Evolutionary conservation across 495 filamentous ascomycete genomes (phyloP), one percentile per base, ranked within the genome.

Genomic region (Trichoderma erinaceum): DNA sequence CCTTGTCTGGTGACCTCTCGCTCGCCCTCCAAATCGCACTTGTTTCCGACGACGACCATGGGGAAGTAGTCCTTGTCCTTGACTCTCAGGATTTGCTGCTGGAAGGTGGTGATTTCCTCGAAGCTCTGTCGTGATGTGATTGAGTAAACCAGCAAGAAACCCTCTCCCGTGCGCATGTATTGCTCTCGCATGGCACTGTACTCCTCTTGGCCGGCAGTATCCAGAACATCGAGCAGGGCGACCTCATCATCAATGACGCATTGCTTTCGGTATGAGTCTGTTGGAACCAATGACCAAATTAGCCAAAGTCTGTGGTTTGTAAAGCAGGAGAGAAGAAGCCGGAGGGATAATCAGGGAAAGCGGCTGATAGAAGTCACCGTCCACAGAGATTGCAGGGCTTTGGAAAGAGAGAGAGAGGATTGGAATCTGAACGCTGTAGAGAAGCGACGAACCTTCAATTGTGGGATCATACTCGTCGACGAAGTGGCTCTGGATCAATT

Each of bases 21-120:
- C 79, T 99, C 95, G 72, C 82, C 82, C 71, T 97, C 95, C 76
- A 99, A 82, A 89, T 99, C 95, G 78, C 93, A 97, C 85, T 99
- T 99, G 85, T 99, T 99, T 69, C 91, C 95, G n/a, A 98, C 96
- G 11, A 99, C 92, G 67, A 98, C 97, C 81, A 99, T 97, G 70
- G 95, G 95, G 82, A 99, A 98, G 76, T 96, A 95, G 75, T 99
- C 95, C 85, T 94, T 97, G 82, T 98, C 95, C 84, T 99, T 99
- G 71, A 99, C 95, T 70, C 95, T 83, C 67, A 98, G 84, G 78
- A 99, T 99, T 80, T 99, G 95, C 85, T 97, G 93, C 80, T 98
- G 93, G 78, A 97, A 97, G 44, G 92, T 97, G 79, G 91, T 87
- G 76, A 99, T 98, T 81, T 99, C 96, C 77, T 98, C 93, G 76